Evolutionary conservation across 2,329 filamentous ascomycete genomes (phyloP).

Genomic region (Nemania serpens): DNA sequence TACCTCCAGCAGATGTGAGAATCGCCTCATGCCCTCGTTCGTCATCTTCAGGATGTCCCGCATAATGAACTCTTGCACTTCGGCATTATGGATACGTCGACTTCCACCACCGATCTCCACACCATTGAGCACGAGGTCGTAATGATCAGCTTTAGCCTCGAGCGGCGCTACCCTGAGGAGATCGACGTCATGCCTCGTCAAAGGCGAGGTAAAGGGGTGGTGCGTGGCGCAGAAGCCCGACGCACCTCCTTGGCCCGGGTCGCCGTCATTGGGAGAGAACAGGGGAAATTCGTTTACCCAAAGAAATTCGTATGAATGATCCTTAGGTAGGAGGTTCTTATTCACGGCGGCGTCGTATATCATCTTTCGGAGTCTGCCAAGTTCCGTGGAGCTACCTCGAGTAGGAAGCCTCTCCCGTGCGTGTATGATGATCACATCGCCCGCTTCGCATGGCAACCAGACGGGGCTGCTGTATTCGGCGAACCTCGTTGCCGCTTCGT

Average conservation of each 20-base stretch:
- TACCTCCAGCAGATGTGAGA: slow-evolving; percentile 82
- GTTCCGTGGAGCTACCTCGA: slow-evolving; percentile 68
- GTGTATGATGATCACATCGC: slow-evolving; percentile 82
- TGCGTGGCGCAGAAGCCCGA: slow-evolving; percentile 87
- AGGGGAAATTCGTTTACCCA: slow-evolving; percentile 94
- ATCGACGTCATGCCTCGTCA: slow-evolving; percentile 72
- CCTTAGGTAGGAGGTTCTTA: slow-evolving; percentile 57
- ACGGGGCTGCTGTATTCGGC: slow-evolving; percentile 28
- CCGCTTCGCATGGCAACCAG: slow-evolving; percentile 58
- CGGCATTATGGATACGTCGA: slow-evolving; percentile 84
- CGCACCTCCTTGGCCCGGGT: slow-evolving; percentile 79
- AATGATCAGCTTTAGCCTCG: slow-evolving; percentile 80
- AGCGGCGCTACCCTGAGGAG: slow-evolving; percentile 74
- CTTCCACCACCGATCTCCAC: slow-evolving; percentile 93
- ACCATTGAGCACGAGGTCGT: slow-evolving; percentile 94
- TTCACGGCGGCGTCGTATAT: slow-evolving; percentile 72
- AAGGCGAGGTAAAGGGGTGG: slow-evolving; percentile 93
- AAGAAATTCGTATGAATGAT: slow-evolving; percentile 66
- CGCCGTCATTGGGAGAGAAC: slow-evolving; percentile 70
- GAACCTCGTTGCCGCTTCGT: slow-evolving; percentile 37
- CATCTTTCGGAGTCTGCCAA: slow-evolving; percentile 74
- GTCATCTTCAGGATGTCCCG: slow-evolving; percentile 81
- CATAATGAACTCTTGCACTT: slow-evolving; percentile 84
- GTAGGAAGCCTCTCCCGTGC: slow-evolving; percentile 70
- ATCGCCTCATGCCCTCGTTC: slow-evolving; percentile 73